Evolutionary conservation across 768 basidiomycete genomes (phyloP), one percentile per base, ranked within the genome.

Genomic region (Ramaria sp.): DNA sequence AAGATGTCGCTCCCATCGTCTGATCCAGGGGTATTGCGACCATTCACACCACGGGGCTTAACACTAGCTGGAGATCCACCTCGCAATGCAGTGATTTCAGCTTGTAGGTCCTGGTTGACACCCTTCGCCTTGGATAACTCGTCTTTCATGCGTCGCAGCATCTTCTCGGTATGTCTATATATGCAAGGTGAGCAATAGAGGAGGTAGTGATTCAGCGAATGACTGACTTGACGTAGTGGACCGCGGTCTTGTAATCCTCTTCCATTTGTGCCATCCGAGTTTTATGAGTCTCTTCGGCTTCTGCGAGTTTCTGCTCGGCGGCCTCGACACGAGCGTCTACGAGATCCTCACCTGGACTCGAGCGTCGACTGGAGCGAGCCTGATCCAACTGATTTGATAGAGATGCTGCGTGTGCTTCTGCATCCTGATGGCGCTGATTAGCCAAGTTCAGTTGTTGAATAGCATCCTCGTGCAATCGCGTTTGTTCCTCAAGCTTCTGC

Each of bases 111-210:
- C 42, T 82, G 73, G 63, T 92, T 94, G 43, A 82, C 68, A 45
- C 74, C 75, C 71, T 96, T 97, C 69, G 95, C 89, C 70, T 88
- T 94, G 60, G 79, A 86, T 55, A 97, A 71, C 64, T 98, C 96
- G 55, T 94, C 95, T 68, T 92, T 89, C 85, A 97, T 90, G 61
- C 86, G 82, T 60, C 92, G 82, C 75, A 97, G 87, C 82, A 98
- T 92, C 71, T 94, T 96, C 69, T 98, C 96, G 1, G 94, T 97
- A 43, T 91, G 91, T 77, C 89, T 92, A 64, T 22, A 56, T 58
- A 22, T 27, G 25, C 18, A 30, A 47, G 45, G 16, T 47, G 27
- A 50, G 38, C 39, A 22, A 41, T 2, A n/a, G 8, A 3, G 1
- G 39, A 22, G 16, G 16, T 1, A 16, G n/a, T 47, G 5, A 13